phyloP scores from a whole-genome alignment of 2,329 filamentous ascomycete genomes.

The Triangularia verruculosa region DNA sequence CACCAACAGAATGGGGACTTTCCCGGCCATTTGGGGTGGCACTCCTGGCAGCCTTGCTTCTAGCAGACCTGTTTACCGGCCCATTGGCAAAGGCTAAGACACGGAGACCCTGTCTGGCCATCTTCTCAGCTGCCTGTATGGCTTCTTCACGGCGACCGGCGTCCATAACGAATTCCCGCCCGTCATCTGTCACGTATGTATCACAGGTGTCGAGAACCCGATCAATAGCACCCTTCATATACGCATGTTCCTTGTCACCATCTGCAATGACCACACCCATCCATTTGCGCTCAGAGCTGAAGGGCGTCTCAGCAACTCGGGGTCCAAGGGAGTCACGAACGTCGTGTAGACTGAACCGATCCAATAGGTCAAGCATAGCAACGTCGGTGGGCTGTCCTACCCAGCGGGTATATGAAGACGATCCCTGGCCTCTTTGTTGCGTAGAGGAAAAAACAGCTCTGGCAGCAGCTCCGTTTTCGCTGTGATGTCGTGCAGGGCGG shows the following conservation, averaged over 20 bases:
- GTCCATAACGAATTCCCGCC: constrained; percentile 82
- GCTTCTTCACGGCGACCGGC: constrained; percentile 71
- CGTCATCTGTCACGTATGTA: constrained; percentile 82
- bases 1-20: constrained; percentile 42
- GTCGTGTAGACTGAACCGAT: constrained; percentile 88
- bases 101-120: constrained; percentile 85
- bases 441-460: constrained; percentile 85
- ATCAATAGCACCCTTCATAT: constrained; percentile 94
- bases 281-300: constrained; percentile 97
- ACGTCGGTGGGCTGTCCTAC: constrained; percentile 96
- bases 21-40: constrained; percentile 32
- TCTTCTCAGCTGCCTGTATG: constrained; percentile 72
- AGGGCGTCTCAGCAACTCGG: constrained; percentile 82
- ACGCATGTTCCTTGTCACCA: constrained; percentile 74
- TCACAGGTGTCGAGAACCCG: constrained; percentile 83
- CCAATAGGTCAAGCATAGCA: constrained; percentile 90
- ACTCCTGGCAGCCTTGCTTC: constrained; percentile 50
- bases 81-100: constrained; percentile 94
- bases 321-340: constrained; percentile 81
- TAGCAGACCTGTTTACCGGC: constrained; percentile 51
- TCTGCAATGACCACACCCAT: constrained; percentile 87
- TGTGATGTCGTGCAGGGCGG: constrained; percentile 69
- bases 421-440: constrained; percentile 58
- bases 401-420: constrained; percentile 76
- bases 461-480: constrained; percentile 67